These are phyloP conservation scores for Aspergillus incahuasiensis DNA, from an alignment of 495 filamentous ascomycete species.

Conservation along the genomic window DNA sequence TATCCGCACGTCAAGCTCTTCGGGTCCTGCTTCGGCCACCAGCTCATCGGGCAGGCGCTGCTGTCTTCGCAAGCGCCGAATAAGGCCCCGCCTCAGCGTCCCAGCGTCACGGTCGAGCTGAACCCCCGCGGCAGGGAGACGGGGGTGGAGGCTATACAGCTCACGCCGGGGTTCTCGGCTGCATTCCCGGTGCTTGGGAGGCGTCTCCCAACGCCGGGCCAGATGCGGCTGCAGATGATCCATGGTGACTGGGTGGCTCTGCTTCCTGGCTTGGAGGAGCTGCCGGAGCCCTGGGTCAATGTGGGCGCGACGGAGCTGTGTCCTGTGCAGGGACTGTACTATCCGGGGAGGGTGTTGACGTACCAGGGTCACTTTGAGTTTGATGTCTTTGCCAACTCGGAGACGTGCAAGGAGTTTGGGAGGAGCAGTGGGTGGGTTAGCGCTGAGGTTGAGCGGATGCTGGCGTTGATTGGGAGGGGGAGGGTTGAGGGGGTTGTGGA, in stretches of 20 bases:
- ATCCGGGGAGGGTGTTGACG: conserved; percentile 30
- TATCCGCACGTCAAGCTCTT: conserved; percentile 44
- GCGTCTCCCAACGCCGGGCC: background rate
- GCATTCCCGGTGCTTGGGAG: conserved; percentile 15
- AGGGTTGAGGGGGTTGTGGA: conserved; percentile 19
- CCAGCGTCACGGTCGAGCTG: conserved; percentile 21
- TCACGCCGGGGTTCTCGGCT: conserved; percentile 26
- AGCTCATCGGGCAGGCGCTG: conserved; percentile 39
- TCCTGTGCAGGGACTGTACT: conserved; percentile 39
- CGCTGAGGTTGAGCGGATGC: conserved; percentile 14
- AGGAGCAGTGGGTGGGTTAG: conserved; percentile 24
- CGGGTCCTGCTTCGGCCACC: conserved; percentile 48
- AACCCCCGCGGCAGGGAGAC: conserved; percentile 33
- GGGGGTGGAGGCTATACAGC: conserved; percentile 32
- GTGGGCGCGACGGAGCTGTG: conserved; percentile 31
- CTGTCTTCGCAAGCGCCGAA: conserved; percentile 17
- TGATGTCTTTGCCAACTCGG: conserved; percentile 34
- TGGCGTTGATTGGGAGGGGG: conserved; percentile 24
- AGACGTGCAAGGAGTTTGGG: conserved; percentile 32
- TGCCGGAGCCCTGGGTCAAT: conserved; percentile 29
- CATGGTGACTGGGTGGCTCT: conserved; percentile 19
- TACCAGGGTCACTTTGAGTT: conserved; percentile 45
- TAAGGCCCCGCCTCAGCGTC: background rate
- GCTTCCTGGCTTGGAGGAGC: background rate
- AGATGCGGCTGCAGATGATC: conserved; percentile 19